Conservation (phyloP, 2,329 filamentous ascomycete genomes). For the Aureobasidium sp. region DNA sequence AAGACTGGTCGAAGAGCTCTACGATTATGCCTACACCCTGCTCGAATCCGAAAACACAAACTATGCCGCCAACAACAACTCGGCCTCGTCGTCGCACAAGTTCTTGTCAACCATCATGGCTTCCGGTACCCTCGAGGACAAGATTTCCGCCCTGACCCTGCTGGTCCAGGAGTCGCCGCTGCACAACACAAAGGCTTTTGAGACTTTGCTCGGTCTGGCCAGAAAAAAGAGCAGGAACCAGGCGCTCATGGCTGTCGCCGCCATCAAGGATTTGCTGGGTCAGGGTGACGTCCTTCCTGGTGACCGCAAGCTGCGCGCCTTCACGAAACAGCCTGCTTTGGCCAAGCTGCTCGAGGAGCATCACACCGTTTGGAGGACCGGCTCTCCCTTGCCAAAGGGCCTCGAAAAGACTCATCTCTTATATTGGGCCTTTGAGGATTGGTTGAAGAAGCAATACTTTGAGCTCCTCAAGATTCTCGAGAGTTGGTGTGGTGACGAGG, state of each 20-base stretch:
- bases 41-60: constrained; percentile 69
- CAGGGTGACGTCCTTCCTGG: constrained; percentile 78
- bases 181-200: constrained; percentile 84
- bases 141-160: constrained; percentile 88
- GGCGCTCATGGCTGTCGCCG: constrained; percentile 84
- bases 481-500: constrained; percentile 88
- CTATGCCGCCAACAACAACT: constrained; percentile 64
- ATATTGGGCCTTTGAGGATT: constrained; percentile 87
- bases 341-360: constrained; percentile 61
- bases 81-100: constrained; percentile 81
- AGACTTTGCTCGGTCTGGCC: constrained; percentile 74
- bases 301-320: constrained; percentile 72
- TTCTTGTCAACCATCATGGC: constrained; percentile 97
- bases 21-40: constrained; percentile 65
- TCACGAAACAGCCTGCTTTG: constrained; percentile 72
- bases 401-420: constrained; percentile 73
- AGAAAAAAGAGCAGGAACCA: constrained; percentile 90
- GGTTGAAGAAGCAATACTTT: constrained; percentile 90
- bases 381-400: constrained; percentile 65
- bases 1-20: constrained; percentile 50
- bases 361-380: constrained; percentile 57
- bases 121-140: constrained; percentile 92
- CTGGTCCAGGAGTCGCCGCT: constrained; percentile 93
- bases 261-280: constrained; percentile 88
- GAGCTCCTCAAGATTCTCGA: constrained; percentile 87